Evolutionary conservation across 345 rosid genomes (phyloP).

Genomic region (Mangifera indica): DNA sequence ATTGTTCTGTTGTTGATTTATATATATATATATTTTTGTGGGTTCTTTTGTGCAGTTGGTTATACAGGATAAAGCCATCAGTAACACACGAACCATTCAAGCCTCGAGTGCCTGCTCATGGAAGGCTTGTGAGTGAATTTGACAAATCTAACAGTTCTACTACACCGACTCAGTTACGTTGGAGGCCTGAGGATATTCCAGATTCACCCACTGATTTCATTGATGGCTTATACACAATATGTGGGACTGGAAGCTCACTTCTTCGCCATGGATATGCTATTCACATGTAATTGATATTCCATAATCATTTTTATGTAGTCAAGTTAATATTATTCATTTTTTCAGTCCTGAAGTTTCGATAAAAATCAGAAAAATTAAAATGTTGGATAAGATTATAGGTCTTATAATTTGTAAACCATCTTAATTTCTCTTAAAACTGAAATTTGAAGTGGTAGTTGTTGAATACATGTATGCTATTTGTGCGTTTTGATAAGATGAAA

Average conservation of each 20-base stretch:
- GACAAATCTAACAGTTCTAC: slow-evolving; percentile 60
- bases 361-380: neutral
- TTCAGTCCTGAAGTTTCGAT: neutral
- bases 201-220: slow-evolving; percentile 71
- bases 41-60: slow-evolving; percentile 49
- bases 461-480: neutral
- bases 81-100: slow-evolving; percentile 90
- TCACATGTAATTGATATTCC: slow-evolving; percentile 67
- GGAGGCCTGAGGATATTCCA: slow-evolving; percentile 81
- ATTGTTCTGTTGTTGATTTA: neutral
- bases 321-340: neutral
- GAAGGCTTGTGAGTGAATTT: slow-evolving; percentile 78
- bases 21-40: too few species aligned
- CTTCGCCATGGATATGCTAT: slow-evolving; percentile 92
- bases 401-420: neutral
- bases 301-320: slow-evolving; percentile 1
- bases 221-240: slow-evolving; percentile 76
- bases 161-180: slow-evolving; percentile 89
- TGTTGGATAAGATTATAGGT: neutral
- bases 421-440: neutral
- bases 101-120: slow-evolving; percentile 61
- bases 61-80: slow-evolving; percentile 90
- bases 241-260: slow-evolving; percentile 93
- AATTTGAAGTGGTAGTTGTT: neutral
- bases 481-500: neutral